Percentiles rank a stretch among this genome's conserved stretches.
Evolutionary conservation across 768 basidiomycete genomes (phyloP).

Genomic region (Suillus paluster): DNA sequence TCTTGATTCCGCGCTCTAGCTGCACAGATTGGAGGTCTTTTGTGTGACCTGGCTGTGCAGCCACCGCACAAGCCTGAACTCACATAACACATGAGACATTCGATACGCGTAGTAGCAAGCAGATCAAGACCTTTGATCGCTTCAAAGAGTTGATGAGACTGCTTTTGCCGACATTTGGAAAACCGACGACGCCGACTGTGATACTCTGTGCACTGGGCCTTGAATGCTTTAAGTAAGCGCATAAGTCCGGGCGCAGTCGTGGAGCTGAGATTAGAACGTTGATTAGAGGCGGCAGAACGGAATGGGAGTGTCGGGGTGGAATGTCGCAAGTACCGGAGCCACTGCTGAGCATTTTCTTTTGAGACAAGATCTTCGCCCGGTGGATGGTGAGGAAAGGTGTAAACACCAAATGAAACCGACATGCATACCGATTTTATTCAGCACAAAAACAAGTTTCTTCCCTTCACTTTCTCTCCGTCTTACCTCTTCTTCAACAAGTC

Average conservation of each 20-base stretch:
- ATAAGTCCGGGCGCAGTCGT: conserved; percentile 77
- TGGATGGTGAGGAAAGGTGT: background rate
- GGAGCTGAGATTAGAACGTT: conserved; percentile 81
- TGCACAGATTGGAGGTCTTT: conserved; percentile 90
- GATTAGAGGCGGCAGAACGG: conserved; percentile 75
- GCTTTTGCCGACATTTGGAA: conserved; percentile 97
- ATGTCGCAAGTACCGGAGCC: conserved; percentile 92
- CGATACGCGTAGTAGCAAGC: background rate
- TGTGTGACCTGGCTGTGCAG: conserved; percentile 93
- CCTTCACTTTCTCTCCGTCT: conserved; percentile 82
- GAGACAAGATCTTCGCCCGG: conserved; percentile 79
- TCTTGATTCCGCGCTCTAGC: conserved; percentile 88
- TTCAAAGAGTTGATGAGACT: conserved; percentile 93
- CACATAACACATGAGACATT: conserved; percentile 3
- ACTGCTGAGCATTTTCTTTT: conserved; percentile 82
- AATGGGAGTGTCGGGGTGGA: conserved; percentile 93
- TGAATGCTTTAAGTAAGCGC: conserved; percentile 83
- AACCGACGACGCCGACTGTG: conserved; percentile 92
- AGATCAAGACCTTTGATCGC: conserved; percentile 64
- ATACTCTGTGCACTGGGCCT: conserved; percentile 71
- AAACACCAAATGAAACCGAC: conserved; percentile 26
- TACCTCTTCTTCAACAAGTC: conserved; percentile 94
- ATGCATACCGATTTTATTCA: conserved; percentile 91
- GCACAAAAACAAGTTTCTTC: conserved; percentile 89
- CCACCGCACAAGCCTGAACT: conserved; percentile 84